These are phyloP conservation scores for Candida labiduridarum DNA, from an alignment of 1,139 yeast species.

Conservation along the genomic window DNA sequence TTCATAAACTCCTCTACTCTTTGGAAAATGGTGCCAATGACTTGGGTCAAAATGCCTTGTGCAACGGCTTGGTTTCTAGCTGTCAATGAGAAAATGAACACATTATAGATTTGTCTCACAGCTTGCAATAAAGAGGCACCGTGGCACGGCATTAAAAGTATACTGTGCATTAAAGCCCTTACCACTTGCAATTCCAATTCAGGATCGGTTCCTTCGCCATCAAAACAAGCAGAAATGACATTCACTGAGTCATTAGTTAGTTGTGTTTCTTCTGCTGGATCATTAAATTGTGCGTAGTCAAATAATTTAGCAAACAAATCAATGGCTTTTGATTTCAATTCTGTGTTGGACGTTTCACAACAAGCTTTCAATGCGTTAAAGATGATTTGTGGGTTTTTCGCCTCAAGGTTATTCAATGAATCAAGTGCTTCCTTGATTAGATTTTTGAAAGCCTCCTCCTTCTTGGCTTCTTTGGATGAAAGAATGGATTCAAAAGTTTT, in stretches of 20 bases:
- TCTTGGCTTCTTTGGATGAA: slow-evolving; percentile 43
- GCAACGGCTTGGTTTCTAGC: slow-evolving; percentile 91
- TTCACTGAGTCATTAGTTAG: slow-evolving; percentile 84
- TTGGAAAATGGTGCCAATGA: slow-evolving; percentile 82
- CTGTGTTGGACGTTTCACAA: slow-evolving; percentile 32
- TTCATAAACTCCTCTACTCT: slow-evolving; percentile 52
- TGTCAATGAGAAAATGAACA: slow-evolving; percentile 80
- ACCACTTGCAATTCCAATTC: slow-evolving; percentile 89
- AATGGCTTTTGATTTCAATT: slow-evolving; percentile 41
- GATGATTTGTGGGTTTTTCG: slow-evolving; percentile 37
- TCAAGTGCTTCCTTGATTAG: slow-evolving; percentile 41
- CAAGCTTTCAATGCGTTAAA: slow-evolving; percentile 45
- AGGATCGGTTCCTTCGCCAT: slow-evolving; percentile 90
- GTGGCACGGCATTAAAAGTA: slow-evolving; percentile 82
- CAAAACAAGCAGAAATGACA: slow-evolving; percentile 82
- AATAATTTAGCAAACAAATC: slow-evolving; percentile 50
- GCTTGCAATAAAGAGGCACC: slow-evolving; percentile 90
- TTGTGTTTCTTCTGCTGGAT: slow-evolving; percentile 46
- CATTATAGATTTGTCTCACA: slow-evolving; percentile 88
- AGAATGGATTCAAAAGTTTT: slow-evolving; percentile 41
- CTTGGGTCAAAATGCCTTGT: slow-evolving; percentile 92
- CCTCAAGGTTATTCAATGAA: slow-evolving; percentile 29
- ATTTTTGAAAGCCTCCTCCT: slow-evolving; percentile 34
- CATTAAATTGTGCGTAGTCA: slow-evolving; percentile 45
- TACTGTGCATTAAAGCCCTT: slow-evolving; percentile 87